Evolutionary conservation across 129 eudicot species (phyloP), one percentile per base, ranked within the genome.

Genomic region (Artemisia argyi): DNA sequence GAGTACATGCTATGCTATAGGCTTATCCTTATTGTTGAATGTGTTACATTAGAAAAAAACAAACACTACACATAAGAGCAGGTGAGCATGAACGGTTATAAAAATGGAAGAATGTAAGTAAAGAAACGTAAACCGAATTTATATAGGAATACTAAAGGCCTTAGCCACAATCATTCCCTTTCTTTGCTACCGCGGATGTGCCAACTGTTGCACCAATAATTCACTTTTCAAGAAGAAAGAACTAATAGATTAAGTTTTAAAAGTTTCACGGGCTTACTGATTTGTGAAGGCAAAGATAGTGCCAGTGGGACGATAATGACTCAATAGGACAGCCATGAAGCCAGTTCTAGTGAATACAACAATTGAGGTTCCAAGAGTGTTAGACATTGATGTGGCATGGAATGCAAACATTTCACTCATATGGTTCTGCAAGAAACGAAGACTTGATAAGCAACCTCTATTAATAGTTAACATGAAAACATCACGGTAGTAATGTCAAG

Each of bases 331-430:
- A 18, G 96, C 95, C 98, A 93, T 89, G 85, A 87, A 93, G 32
- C 98, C 98, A 39, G 92, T 83, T 85, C 95, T 83, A 32, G 98
- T 93, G 87, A 93, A 93, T 61, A 93, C 98, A 9, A 93, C 98
- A 64, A 83, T 83, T 47, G 98, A 90, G 77, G 98, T 93, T 74
- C 92, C 96, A 65, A 93, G 98, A 53, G 98, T 93, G 83, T 93
- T 93, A 17, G 98, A 89, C 92, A 93, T 93, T 87, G 87, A 87
- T 18, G 93, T 93, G 52, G 96, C 97, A 82, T 93, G 98, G 73
- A 70, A 93, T 14, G 98, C 97, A 81, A 93, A 93, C 98, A 90
- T 93, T 79, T 93, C 97, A 61, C 98, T 93, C 97, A 87, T 93
- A 71, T 90, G 97, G 76, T 93, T 93, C 98, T 93, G 97, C 85